A percentile compares a stretch with the other conserved stretches of the same genome.
Evolutionary conservation across 108 stramenopile genomes (phyloP).

Genomic region (Aurantiochytrium sp.): DNA sequence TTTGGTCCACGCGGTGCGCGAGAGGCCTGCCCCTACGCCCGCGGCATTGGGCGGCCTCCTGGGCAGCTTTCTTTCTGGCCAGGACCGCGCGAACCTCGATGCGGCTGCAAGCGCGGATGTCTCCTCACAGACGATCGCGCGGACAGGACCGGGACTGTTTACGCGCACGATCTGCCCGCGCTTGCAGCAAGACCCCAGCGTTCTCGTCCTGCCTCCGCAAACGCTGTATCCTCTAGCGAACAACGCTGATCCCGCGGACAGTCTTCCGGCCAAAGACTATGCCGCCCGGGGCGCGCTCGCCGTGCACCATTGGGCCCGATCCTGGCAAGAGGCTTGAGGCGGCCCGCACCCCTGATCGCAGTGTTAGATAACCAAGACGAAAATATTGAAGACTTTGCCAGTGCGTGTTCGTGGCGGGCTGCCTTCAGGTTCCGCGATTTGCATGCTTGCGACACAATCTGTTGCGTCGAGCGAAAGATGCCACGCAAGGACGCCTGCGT

Average conservation of each 20-base stretch:
- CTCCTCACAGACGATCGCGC: neutral
- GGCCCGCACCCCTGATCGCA: neutral
- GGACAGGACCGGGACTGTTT: neutral
- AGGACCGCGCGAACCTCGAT: neutral
- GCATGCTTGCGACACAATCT: no score
- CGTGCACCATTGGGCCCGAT: neutral
- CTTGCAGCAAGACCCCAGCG: no score
- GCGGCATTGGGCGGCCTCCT: neutral
- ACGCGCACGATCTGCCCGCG: neutral
- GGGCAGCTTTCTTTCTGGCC: neutral
- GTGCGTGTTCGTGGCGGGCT: no score
- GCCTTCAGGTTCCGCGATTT: no score
- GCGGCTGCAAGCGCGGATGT: neutral
- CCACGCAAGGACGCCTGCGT: no score
- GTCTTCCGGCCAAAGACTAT: neutral
- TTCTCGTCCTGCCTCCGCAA: neutral
- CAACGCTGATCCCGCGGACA: neutral
- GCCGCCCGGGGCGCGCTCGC: neutral
- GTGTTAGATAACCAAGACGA: no score
- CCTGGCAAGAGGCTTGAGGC: neutral
- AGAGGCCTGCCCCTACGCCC: no score
- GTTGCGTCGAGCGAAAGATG: no score
- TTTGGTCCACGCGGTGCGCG: neutral
- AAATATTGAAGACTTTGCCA: no score
- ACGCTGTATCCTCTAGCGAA: neutral